A percentile compares a stretch with the other conserved stretches of the same genome.
Conservation (phyloP, 805 yeast species). For the Wickerhamiella sorbophila region DNA sequence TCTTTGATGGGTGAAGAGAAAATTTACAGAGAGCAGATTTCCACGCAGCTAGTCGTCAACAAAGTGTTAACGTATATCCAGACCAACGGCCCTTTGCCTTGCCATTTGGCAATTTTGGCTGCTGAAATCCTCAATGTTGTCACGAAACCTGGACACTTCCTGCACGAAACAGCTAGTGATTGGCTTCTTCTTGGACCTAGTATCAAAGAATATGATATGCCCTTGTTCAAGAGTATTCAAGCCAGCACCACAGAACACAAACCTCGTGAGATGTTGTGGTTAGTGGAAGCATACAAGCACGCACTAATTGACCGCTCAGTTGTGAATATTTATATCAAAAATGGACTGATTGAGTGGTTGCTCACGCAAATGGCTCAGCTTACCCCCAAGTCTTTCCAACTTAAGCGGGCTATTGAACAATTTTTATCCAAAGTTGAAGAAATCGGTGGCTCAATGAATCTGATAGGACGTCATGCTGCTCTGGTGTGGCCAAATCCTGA, state of each 20-base stretch:
- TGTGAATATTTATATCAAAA: conserved; percentile 36
- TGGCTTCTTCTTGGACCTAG: conserved; percentile 48
- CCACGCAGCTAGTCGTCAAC: conserved; percentile 12
- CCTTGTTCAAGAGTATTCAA: conserved; percentile 24
- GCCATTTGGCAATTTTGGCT: conserved; percentile 40
- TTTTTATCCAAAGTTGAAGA: conserved; percentile 13
- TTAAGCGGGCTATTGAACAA: conserved; percentile 7
- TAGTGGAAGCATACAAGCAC: conserved; percentile 34
- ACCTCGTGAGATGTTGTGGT: conserved; percentile 52
- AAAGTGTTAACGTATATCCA: conserved; percentile 9
- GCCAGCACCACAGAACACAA: conserved; percentile 24
- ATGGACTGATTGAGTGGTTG: conserved; percentile 54
- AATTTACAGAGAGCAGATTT: conserved; percentile 15
- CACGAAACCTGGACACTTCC: conserved; percentile 53
- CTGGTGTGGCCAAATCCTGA: conserved; percentile 3
- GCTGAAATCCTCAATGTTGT: conserved; percentile 45
- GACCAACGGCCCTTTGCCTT: conserved; percentile 22
- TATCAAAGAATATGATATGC: conserved; percentile 31
- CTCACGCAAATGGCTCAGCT: conserved; percentile 27
- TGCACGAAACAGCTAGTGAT: conserved; percentile 57
- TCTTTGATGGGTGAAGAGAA: conserved; percentile 20
- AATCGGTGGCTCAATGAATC: conserved; percentile 8
- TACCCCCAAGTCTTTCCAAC: conserved; percentile 6
- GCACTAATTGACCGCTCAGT: conserved; percentile 40
- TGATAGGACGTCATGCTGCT: conserved; percentile 12